A percentile compares a stretch with the other conserved stretches of the same genome.
Evolutionary conservation across 768 basidiomycete genomes (phyloP).

Genomic region (Cyclocybe cylindracea): DNA sequence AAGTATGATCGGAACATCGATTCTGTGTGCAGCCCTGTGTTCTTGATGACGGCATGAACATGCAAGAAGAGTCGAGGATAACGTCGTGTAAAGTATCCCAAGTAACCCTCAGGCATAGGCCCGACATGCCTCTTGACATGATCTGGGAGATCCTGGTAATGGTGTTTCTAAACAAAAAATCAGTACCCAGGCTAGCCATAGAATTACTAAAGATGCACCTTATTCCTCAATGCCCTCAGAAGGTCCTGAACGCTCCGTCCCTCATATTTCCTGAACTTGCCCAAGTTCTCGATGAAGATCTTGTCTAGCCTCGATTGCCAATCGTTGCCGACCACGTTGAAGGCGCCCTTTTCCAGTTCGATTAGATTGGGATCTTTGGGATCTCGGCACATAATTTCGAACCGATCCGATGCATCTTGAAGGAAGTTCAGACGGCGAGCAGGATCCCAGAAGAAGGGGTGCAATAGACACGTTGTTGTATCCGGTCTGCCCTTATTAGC

Average conservation of each 20-base stretch:
- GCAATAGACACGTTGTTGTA: constrained; percentile 81
- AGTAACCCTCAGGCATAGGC: constrained; percentile 88
- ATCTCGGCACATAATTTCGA: constrained; percentile 96
- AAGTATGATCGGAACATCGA: constrained; percentile 93
- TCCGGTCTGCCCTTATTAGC: constrained; percentile 62
- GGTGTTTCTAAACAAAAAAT: constrained; percentile 73
- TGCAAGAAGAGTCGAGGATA: constrained; percentile 92
- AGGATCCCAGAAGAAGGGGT: constrained; percentile 97
- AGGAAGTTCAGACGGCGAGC: constrained; percentile 85
- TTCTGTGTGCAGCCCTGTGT: constrained; percentile 74
- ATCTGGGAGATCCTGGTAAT: constrained; percentile 96
- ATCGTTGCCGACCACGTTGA: constrained; percentile 80
- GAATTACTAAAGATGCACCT: constrained; percentile 51
- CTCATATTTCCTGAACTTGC: constrained; percentile 98
- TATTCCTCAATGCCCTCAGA: constrained; percentile 90
- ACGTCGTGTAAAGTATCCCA: constrained; percentile 91
- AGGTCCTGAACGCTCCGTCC: constrained; percentile 89
- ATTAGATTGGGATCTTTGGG: constrained; percentile 79
- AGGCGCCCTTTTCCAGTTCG: constrained; percentile 70
- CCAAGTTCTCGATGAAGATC: constrained; percentile 89
- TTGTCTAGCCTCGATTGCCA: constrained; percentile 90
- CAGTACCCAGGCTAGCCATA: neutral
- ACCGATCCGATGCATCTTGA: constrained; percentile 97
- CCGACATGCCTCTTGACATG: constrained; percentile 88
- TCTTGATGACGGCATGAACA: constrained; percentile 80